These are phyloP conservation scores for Alternaria brassicicola DNA, from an alignment of 2,329 filamentous ascomycete genomes.

Conservation along the genomic window DNA sequence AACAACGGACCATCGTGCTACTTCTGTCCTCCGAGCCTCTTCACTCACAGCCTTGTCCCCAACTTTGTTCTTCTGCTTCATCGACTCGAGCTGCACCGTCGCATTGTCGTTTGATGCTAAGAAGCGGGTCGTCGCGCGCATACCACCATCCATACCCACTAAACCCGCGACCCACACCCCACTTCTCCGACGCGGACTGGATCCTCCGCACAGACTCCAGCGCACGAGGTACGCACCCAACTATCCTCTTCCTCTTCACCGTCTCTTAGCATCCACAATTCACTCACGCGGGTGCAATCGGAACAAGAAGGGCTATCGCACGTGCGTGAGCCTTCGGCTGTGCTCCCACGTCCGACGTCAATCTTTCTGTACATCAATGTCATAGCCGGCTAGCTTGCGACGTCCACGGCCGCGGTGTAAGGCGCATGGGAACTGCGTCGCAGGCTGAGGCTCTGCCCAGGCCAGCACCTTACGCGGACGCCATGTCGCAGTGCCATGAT, in stretches of 20 bases:
- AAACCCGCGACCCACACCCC: conserved; percentile 19
- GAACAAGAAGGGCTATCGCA: conserved; percentile 12
- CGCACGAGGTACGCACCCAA: conserved; percentile 16
- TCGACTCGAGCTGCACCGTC: neutral
- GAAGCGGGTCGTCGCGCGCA: conserved; percentile 3
- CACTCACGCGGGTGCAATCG: conserved; percentile 13
- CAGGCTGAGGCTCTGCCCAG: conserved; percentile 22
- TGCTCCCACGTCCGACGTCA: conserved; percentile 11
- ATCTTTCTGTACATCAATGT: conserved; percentile 20
- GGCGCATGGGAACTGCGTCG: conserved; percentile 15
- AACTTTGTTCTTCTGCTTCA: conserved; percentile 15
- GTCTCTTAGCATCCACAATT: conserved; percentile 4
- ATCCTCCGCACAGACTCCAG: conserved; percentile 14
- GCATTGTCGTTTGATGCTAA: conserved; percentile 2
- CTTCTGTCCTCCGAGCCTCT: conserved; percentile 9
- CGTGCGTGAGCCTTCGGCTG: conserved; percentile 11
- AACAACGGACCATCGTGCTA: conserved; percentile 3
- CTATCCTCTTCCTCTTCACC: conserved; percentile 12
- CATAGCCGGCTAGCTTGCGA: conserved; percentile 31
- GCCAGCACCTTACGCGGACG: conserved; percentile 2
- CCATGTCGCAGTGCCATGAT: conserved; percentile 6
- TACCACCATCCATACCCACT: conserved; percentile 8
- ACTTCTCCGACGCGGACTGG: conserved; percentile 15
- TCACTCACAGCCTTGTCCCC: conserved; percentile 2
- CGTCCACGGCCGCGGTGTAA: conserved; percentile 35